Evolutionary conservation across 225 moss, liverwort and hornwort species (phyloP).

Genomic region (Takakia lepidozioides): DNA sequence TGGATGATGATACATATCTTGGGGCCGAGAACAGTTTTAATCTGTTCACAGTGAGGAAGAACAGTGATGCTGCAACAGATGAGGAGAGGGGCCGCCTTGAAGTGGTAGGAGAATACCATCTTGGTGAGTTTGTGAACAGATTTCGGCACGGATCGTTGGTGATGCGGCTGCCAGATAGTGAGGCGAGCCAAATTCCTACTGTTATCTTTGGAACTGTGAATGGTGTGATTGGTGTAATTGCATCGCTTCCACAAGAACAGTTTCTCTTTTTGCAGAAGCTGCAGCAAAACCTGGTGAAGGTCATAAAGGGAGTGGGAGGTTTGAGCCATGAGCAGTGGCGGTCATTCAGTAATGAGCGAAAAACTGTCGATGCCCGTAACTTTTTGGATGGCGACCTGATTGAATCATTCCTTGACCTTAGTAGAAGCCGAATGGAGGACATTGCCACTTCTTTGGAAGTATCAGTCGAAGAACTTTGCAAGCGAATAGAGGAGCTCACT

Average conservation of each 20-base stretch:
- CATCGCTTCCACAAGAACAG: constrained; percentile 88
- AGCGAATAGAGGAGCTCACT: constrained; percentile 90
- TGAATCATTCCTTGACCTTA: constrained; percentile 87
- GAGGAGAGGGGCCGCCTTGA: constrained; percentile 92
- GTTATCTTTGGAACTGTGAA: constrained; percentile 95
- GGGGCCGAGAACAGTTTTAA: constrained; percentile 98
- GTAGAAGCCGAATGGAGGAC: constrained; percentile 82
- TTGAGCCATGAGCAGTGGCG: constrained; percentile 96
- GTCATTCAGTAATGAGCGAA: constrained; percentile 85
- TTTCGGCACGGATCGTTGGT: constrained; percentile 96
- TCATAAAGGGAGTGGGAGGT: constrained; percentile 91
- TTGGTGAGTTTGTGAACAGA: constrained; percentile 94
- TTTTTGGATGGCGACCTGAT: constrained; percentile 91
- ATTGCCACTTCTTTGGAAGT: constrained; percentile 54
- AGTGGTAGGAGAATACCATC: constrained; percentile 90
- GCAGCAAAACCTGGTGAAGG: constrained; percentile 84
- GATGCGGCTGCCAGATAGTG: constrained; percentile 89
- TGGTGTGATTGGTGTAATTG: constrained; percentile 94
- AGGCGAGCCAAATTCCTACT: constrained; percentile 85
- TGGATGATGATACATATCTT: constrained; percentile 93
- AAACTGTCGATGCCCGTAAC: constrained; percentile 83
- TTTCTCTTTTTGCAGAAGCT: constrained; percentile 70
- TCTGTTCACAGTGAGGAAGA: constrained; percentile 87
- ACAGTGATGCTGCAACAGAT: constrained; percentile 93
- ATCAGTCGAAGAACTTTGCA: constrained; percentile 90